Base-by-base conservation (phyloP, 2,329 filamentous ascomycete species). In the Colletotrichum liaoningense region DNA sequence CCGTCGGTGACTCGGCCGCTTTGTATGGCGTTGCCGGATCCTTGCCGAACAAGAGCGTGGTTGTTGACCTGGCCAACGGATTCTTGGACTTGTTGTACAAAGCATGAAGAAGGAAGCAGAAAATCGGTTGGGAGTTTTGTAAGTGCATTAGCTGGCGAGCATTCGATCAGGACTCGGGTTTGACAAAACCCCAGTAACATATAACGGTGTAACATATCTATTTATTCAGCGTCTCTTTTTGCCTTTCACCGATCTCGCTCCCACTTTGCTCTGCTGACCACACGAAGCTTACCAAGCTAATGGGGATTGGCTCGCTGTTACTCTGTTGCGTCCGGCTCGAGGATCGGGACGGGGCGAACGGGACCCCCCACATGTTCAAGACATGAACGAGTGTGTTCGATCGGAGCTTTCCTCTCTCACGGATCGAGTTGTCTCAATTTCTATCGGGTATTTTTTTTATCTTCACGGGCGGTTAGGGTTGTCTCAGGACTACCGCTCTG, bases 51-150 rank as follows among this genome's bases (percentile, higher is more conserved):
- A 98, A 98, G 89, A 95, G 93, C 77, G 93, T 99, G 42, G 95
- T 99, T 38, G 94, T 94, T 76, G 94, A 97, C 78, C 84, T 99
- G 80, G 96, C 95, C 1, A 94, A 89, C 77, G 96, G 95, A 0
- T 99, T 98, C 83, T 87, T 98, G 80, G 95, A 98, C 84, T 93
- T 97, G 65, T 81, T 98, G 83, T 98, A 98, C 84, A 97, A 97
- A 87, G 93, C 93, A 73, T 97, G 60, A 58, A 22, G 14, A 22
- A 11, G 58, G 33, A 57, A 19, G n/a, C 54, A 59, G 57, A 58
- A 30, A 30, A 9, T 64, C 28, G 19, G 46, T 52, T 19, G 9
- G 33, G n/a, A 59, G 19, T 65, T 66, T 65, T 56, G 69, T 68
- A 64, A 72, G 65, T 74, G 60, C 54, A 63, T 72, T 42, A 72